These are phyloP conservation scores for Pseudonectria foliicola DNA, from an alignment of 2,329 filamentous ascomycete genomes.

Conservation along the genomic window DNA sequence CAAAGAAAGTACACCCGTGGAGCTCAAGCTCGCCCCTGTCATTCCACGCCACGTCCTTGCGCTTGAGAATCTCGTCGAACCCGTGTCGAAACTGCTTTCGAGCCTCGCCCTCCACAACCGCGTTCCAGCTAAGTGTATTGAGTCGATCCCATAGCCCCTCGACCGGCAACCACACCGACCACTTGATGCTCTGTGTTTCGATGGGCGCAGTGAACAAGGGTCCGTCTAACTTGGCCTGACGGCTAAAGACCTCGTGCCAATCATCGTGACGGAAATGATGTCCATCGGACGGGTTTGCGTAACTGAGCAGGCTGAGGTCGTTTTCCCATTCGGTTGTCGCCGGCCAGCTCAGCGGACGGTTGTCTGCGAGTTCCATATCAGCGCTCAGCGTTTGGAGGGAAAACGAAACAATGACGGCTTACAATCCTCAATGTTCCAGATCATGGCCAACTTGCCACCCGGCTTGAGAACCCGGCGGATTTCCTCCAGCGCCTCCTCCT, in stretches of 20 bases:
- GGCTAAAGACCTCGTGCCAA: constrained; percentile 60
- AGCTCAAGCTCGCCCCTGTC: constrained; percentile 55
- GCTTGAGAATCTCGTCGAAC: constrained; percentile 48
- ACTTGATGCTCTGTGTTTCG: constrained; percentile 37
- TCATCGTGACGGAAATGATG: constrained; percentile 56
- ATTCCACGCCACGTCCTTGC: constrained; percentile 49
- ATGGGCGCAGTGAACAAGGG: constrained; percentile 55
- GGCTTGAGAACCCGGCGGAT: constrained; percentile 61
- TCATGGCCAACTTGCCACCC: constrained; percentile 53
- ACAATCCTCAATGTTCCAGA: constrained; percentile 73
- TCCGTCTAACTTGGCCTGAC: constrained; percentile 41
- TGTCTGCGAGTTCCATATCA: constrained; percentile 40
- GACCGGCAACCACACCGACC: constrained; percentile 47
- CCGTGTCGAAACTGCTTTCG: constrained; percentile 40
- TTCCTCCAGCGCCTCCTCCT: constrained; percentile 51
- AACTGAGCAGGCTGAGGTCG: constrained; percentile 51
- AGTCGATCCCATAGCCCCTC: constrained; percentile 59
- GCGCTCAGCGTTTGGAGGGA: background rate
- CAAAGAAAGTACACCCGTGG: constrained; percentile 57
- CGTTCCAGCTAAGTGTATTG: constrained; percentile 61
- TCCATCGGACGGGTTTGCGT: constrained; percentile 45
- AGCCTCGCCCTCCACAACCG: constrained; percentile 46
- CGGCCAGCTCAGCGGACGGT: constrained; percentile 51
- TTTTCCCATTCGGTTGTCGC: constrained; percentile 55
- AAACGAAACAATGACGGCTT: constrained; percentile 15